Base-by-base conservation (phyloP, 2,329 filamentous ascomycete species). In the Penicillium thymicola region DNA sequence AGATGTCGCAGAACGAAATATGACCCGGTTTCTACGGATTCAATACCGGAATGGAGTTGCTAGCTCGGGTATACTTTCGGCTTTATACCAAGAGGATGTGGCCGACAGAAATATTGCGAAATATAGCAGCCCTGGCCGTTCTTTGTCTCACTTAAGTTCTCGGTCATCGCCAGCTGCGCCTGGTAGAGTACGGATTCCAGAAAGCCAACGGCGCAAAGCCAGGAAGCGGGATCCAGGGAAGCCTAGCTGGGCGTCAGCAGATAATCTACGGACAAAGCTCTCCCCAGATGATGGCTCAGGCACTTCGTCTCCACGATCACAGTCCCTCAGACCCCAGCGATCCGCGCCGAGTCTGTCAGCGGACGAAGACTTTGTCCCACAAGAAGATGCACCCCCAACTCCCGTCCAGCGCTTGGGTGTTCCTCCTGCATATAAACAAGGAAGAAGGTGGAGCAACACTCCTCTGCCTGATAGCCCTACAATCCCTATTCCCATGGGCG, bases 1-100 rank as follows among this genome's bases (percentile, higher is more conserved):
- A 63, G 73, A 77, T 60, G 67, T 77, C 51, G 75, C 75, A 5
- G 75, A 77, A 57, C 72, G 75, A 25, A 77, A 77, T 50, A 74
- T 76, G 68, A 69, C 65, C 9, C 58, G 66, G 13, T 71, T 72
- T 43, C 61, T 73, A 9, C 67, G 68, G 38, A 62, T 62, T 5
- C 65, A 67, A 47, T 55, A 67, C 51, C 60, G 58, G 27, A 71
- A 62, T 51, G 60, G 66, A 51, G 59, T 61, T 18, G 51, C 66
- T 7, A 71, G 69, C 56, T 68, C 69, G 13, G 70, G 69, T 11
- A 61, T 72, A 21, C 55, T 73, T 30, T 73, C 75, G 5, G 65
- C 68, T 4, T 53, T 75, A 43, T 74, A 74, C 49, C 73, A 76
- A 54, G 75, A 77, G 54, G 74, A 77, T 62, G 73, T 76, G 34